A percentile compares a stretch with the other conserved stretches of the same genome.
These are phyloP conservation scores for Caulochytrium protostelioides DNA, from an alignment of 371 early-diverging fungal species.

Conservation along the genomic window DNA sequence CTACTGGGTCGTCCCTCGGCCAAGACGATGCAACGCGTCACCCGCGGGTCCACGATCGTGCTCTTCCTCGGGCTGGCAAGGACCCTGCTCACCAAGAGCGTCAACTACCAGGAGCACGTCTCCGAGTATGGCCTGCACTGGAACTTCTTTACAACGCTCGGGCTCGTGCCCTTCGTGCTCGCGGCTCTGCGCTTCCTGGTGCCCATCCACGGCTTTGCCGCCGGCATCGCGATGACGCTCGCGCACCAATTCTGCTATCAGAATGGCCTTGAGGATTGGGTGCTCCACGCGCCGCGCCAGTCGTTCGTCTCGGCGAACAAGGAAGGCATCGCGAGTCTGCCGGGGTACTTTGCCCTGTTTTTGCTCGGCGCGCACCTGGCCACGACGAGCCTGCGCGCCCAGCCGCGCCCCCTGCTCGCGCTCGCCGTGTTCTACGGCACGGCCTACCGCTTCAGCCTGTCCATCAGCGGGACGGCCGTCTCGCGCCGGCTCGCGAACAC, in stretches of 20 bases:
- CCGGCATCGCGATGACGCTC: too few relatives aligned
- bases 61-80: slow-evolving; percentile 49
- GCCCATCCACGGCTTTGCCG: slow-evolving; percentile 30
- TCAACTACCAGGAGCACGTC: slow-evolving; percentile 78
- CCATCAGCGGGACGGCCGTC: too few relatives aligned
- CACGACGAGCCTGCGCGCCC: slow-evolving; percentile 13
- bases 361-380: slow-evolving; percentile 16
- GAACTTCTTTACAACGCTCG: slow-evolving; percentile 94
- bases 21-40: too few relatives aligned
- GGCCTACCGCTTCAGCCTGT: too few relatives aligned
- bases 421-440: background rate
- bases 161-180: slow-evolving; percentile 48
- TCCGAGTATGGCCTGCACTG: slow-evolving; percentile 93
- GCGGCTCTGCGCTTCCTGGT: slow-evolving; percentile 11
- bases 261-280: too few relatives aligned
- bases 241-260: too few relatives aligned
- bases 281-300: too few relatives aligned
- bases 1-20: too few relatives aligned
- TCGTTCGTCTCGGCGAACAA: too few relatives aligned
- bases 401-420: background rate
- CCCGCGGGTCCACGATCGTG: too few relatives aligned
- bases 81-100: slow-evolving; percentile 43
- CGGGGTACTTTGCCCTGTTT: slow-evolving; percentile 19
- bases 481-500: slow-evolving; percentile 27
- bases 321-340: slow-evolving; percentile 17